Evolutionary conservation across 106 monocot species (phyloP).

Genomic region (Alisma plantagoaquatica): DNA sequence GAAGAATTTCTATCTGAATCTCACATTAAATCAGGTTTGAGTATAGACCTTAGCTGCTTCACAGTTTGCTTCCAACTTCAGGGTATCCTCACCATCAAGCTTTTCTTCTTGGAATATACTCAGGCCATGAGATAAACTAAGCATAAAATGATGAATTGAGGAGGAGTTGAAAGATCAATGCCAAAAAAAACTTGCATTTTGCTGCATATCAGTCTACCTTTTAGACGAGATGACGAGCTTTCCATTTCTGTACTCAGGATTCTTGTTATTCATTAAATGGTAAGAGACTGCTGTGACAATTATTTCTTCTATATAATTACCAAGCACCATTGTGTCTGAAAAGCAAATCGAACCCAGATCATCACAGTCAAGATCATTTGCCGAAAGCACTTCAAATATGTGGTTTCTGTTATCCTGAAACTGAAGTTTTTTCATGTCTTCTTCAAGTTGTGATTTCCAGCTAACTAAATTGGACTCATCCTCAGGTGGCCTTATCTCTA

Average conservation of each 20-base stretch:
- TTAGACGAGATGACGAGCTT: conserved; percentile 72
- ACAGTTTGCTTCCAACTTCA: conserved; percentile 49
- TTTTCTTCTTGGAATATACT: conserved; percentile 67
- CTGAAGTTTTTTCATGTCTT: conserved; percentile 55
- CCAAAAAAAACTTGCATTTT: too few species aligned
- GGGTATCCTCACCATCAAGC: conserved; percentile 24
- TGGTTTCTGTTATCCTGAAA: conserved; percentile 69
- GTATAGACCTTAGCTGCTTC: conserved; percentile 33
- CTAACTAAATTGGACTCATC: conserved; percentile 43
- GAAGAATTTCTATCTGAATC: too few species aligned
- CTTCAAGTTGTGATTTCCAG: conserved; percentile 65
- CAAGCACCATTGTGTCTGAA: conserved; percentile 34
- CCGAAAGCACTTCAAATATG: conserved; percentile 51
- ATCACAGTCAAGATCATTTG: conserved; percentile 59
- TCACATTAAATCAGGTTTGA: neutral
- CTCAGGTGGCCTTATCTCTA: conserved; percentile 60
- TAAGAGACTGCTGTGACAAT: conserved; percentile 58
- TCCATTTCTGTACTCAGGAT: conserved; percentile 73
- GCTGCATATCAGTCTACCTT: too few species aligned
- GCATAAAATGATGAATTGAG: neutral
- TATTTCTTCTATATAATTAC: conserved; percentile 56
- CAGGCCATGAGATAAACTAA: conserved; percentile 69
- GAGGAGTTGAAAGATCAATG: neutral
- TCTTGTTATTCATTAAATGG: conserved; percentile 67
- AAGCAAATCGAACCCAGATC: conserved; percentile 59